Base-by-base conservation (phyloP, 1,284 basidiomycete species). In the Hymenochaete sp. region DNA sequence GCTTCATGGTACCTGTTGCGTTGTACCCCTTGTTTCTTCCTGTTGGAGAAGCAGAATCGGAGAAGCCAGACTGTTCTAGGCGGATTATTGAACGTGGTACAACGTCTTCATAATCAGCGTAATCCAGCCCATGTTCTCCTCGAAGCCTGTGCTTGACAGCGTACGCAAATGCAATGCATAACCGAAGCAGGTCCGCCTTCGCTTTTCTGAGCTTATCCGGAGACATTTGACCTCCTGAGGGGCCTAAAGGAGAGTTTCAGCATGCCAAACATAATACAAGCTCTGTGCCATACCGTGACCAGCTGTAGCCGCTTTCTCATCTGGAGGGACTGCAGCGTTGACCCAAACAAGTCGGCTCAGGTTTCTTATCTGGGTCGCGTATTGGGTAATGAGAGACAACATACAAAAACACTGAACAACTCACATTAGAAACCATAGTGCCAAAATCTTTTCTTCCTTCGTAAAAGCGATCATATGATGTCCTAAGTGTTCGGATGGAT, bases 401-500 rank as follows among this genome's bases (percentile, higher is more conserved):
- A 31, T n/a, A 62, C 62, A 2, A 57, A 41, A 40, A 70, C 55
- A 58, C 37, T 3, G 36, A 41, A 24, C 51, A 64, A 52, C 75
- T 59, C 51, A 78, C 73, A 52, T 78, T 76, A 21, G 81, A 70
- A 10, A 70, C 74, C 52, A 88, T 58, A 4, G 71, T 58, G 0
- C 75, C 74, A 62, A 92, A 93, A 44, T 82, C 77, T 62, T 88
- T 93, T 51, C 90, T 73, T 33, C 90, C 92, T 66, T 93, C 84
- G 70, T 80, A 85, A 57, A 78, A 86, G 33, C 83, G 77, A 56
- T 88, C 85, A 54, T 88, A 87, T 8, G 82, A 87, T 19, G 82
- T 82, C 14, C 82, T 86, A 53, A 21, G 13, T 56, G 22, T 52
- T 22, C 22, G 16, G 35, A 29, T 38, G 21, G 49, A 35, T 21